Evolutionary conservation across 495 filamentous ascomycete species (phyloP).

Genomic region (Penicillium paxilli): DNA sequence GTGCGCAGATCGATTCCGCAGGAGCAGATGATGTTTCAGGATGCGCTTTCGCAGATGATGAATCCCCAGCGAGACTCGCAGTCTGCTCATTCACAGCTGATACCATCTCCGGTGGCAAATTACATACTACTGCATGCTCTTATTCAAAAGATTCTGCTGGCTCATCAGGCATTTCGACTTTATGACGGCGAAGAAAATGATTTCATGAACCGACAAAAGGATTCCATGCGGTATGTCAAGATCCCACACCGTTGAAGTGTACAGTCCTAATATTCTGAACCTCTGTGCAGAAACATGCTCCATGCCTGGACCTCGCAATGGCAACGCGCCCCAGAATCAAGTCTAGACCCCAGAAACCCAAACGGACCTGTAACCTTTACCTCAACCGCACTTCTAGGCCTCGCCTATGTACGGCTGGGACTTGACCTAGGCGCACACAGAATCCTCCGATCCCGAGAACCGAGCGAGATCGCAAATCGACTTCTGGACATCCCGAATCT

Average conservation of each 20-base stretch:
- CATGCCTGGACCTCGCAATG: constrained; percentile 55
- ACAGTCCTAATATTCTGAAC: background rate
- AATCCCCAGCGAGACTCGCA: background rate
- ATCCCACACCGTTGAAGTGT: background rate
- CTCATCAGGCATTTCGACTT: constrained; percentile 40
- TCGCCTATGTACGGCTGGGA: constrained; percentile 57
- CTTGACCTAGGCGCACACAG: constrained; percentile 22
- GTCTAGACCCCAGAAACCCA: constrained; percentile 38
- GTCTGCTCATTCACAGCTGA: background rate
- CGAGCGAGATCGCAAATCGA: constrained; percentile 13
- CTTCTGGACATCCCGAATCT: constrained; percentile 13
- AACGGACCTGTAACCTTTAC: constrained; percentile 59
- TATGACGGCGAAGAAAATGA: constrained; percentile 29
- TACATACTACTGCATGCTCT: constrained; percentile 62
- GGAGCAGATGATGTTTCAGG: constrained; percentile 20
- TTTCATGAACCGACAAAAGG: constrained; percentile 42
- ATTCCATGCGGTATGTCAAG: constrained; percentile 41
- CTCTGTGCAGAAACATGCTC: constrained; percentile 38
- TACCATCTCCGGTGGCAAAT: constrained; percentile 54
- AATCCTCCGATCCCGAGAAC: constrained; percentile 33
- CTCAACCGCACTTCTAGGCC: constrained; percentile 56
- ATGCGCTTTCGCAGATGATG: constrained; percentile 11
- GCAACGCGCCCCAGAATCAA: constrained; percentile 43
- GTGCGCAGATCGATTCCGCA: background rate
- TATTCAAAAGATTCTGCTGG: constrained; percentile 59